Base-by-base conservation (phyloP, 2,329 filamentous ascomycete genomes). In the Lecanosticta acicola region DNA sequence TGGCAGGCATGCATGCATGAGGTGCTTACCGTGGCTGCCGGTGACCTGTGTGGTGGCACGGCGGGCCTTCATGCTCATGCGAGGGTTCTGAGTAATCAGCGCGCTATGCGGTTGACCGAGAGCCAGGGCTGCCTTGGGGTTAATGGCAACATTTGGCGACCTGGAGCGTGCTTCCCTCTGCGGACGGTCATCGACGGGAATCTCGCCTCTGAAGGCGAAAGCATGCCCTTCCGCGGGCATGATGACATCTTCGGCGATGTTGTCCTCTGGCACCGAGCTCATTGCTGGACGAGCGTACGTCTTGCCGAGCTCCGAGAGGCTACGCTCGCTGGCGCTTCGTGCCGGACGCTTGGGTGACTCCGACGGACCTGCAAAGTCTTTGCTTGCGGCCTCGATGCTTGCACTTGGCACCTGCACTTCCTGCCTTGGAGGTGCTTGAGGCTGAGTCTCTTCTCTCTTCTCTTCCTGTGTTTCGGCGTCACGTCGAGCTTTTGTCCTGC, bases 151-250 rank as follows among this genome's bases (percentile, higher is more conserved):
- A 20, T 36, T 20, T 2, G 48, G 45, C 21, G 43, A 51, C 11
- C 36, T 38, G 11, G 51, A 54, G 16, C 43, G 44, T 11, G 42
- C 35, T 16, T 41, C 44, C 21, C 26, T 21, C 11, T 33, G 24
- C 10, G 45, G 37, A 8, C 50, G 43, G 26, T 60, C 56, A 2
- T 16, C 32, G 4, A 44, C 40, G 9, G 57, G 57, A 10, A 61
- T 58, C 3, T 53, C 55, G 43, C 58, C 59, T 42, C 57, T 57
- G 51, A 60, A 60, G 8, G 57, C 38, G 43, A 55, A 61, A n/a
- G 53, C 36, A 13, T 43, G 46, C 8, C 49, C 44, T 21, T 41
- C 49, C 2, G 41, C 43, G 16, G 52, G 47, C n/a, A 46, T 26
- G 10, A 33, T 26, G 5, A 49, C 39, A 16, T 54, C 51, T 5